Conservation (phyloP, 2,329 filamentous ascomycete species). For the Curvularia verruculosa region DNA sequence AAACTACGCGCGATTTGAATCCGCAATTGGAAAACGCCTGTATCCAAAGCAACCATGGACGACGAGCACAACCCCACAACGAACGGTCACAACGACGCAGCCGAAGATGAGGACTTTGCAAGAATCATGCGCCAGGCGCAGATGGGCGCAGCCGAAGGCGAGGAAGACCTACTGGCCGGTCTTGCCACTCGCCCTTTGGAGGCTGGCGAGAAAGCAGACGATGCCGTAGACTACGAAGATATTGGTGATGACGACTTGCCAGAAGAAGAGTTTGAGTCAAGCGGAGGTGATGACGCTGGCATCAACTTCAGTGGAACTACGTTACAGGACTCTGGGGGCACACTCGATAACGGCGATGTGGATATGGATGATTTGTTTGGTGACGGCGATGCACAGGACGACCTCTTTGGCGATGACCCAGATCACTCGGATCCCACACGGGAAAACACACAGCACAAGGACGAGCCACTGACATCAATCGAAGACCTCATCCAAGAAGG, state of each 20-base stretch:
- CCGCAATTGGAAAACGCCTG: conserved; percentile 1
- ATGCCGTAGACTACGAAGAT: conserved; percentile 89
- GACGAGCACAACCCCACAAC: conserved; percentile 21
- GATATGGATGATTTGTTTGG: conserved; percentile 73
- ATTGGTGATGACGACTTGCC: conserved; percentile 91
- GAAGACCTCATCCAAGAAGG: conserved; percentile 22
- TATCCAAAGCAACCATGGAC: conserved; percentile 35
- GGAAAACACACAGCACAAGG: conserved; percentile 41
- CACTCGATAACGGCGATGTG: conserved; percentile 50
- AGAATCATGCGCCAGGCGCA: conserved; percentile 30
- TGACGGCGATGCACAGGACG: conserved; percentile 53
- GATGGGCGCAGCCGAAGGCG: conserved; percentile 26
- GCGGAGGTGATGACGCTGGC: conserved; percentile 26
- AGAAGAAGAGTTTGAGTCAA: conserved; percentile 63
- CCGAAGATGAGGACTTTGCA: conserved; percentile 33
- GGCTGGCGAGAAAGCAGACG: conserved; percentile 79
- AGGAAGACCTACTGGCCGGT: conserved; percentile 33
- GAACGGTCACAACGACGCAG: conserved; percentile 15
- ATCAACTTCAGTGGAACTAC: conserved; percentile 42
- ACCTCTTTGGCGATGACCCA: conserved; percentile 35
- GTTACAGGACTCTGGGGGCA: conserved; percentile 33
- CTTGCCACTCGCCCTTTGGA: conserved; percentile 50
- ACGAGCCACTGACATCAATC: conserved; percentile 48
- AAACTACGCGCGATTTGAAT: background rate
- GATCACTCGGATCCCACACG: conserved; percentile 32